Evolutionary conservation across 108 stramenopile species (phyloP).

Genomic region (Cyclotella choctawhatcheeana): DNA sequence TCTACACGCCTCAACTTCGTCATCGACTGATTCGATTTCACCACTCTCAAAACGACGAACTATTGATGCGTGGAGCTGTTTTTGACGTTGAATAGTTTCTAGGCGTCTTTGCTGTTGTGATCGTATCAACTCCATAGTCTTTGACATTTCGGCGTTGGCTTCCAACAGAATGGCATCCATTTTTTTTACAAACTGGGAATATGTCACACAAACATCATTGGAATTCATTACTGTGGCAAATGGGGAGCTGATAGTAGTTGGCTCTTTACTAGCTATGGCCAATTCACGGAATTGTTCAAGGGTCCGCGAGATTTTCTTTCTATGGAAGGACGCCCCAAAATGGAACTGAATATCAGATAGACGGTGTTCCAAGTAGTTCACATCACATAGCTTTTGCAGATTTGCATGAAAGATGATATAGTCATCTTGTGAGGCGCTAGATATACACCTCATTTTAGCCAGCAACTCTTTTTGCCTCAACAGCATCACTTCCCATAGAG

Average conservation of each 20-base stretch:
- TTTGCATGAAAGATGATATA: not conserved
- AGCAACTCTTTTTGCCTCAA: not conserved
- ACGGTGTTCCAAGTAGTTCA: not conserved
- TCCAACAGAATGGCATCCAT: not conserved
- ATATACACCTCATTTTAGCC: not conserved
- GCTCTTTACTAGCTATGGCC: not conserved
- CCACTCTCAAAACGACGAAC: not conserved
- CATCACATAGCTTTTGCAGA: conserved; percentile 2
- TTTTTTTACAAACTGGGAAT: not conserved
- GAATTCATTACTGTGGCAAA: not conserved
- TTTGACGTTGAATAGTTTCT: not conserved
- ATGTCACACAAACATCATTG: not conserved
- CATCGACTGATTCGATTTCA: not conserved
- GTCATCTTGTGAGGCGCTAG: not conserved
- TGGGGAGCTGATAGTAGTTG: not conserved
- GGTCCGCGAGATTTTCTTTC: not conserved
- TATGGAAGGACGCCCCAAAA: not conserved
- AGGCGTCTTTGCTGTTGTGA: not conserved
- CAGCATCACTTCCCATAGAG: conserved; percentile 7
- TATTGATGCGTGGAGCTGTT: not conserved
- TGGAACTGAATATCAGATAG: not conserved
- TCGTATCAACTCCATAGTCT: not conserved
- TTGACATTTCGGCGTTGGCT: not conserved
- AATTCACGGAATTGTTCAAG: not conserved
- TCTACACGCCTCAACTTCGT: not conserved